phyloP scores from a whole-genome alignment of 768 basidiomycete species.

The Boletus rex-veris region DNA sequence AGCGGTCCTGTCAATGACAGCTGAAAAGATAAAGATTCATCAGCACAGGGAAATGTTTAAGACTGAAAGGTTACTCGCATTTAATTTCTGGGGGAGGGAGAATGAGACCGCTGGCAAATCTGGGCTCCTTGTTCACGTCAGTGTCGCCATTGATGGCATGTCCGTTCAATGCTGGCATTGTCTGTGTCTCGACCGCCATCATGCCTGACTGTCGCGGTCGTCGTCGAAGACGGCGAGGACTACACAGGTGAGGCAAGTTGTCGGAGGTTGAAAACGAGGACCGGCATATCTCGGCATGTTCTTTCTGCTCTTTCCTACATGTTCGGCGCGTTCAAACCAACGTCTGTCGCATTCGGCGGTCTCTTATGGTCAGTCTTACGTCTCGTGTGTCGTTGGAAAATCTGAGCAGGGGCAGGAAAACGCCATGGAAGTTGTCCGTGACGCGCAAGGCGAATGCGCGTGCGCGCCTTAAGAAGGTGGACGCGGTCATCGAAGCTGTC shows the following conservation, averaged over 20 bases:
- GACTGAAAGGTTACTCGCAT: constrained; percentile 42
- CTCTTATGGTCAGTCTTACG: constrained; percentile 67
- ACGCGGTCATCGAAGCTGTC: constrained; percentile 88
- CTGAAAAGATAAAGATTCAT: constrained; percentile 37
- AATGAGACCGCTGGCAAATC: constrained; percentile 84
- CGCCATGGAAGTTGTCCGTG: constrained; percentile 86
- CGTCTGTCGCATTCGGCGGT: constrained; percentile 64
- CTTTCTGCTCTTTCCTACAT: constrained; percentile 37
- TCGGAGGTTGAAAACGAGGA: constrained; percentile 28
- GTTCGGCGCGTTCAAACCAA: constrained; percentile 85
- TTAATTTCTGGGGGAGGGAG: constrained; percentile 96
- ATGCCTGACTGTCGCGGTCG: constrained; percentile 20
- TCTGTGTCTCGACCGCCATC: constrained; percentile 48
- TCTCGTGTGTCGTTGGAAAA: not conserved
- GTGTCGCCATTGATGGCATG: constrained; percentile 38
- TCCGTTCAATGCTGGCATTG: constrained; percentile 41
- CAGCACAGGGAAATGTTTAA: not conserved
- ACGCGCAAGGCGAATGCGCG: constrained; percentile 93
- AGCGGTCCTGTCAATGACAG: constrained; percentile 95
- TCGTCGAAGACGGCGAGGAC: constrained; percentile 17
- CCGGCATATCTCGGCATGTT: constrained; percentile 25
- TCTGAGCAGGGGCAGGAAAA: constrained; percentile 62
- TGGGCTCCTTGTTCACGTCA: constrained; percentile 40
- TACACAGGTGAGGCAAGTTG: not conserved
- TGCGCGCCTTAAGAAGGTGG: constrained; percentile 85